Evolutionary conservation across 2,329 filamentous ascomycete species (phyloP), one percentile per base, ranked within the genome.

Genomic region (Cladophialophora chaetospira): DNA sequence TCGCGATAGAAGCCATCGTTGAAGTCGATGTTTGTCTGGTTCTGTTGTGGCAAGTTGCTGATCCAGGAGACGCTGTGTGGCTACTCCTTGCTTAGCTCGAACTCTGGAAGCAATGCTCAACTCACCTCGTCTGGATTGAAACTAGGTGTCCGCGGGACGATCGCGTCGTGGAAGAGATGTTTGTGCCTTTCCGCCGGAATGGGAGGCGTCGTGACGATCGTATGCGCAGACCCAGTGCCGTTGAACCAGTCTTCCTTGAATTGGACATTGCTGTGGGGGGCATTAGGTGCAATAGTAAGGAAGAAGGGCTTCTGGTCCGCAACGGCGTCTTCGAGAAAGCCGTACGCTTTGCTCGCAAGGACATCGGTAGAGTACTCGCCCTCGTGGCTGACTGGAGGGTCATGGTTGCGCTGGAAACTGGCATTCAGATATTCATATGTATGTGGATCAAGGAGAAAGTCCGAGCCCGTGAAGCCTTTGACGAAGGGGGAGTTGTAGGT

Each of bases 381-480:
- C 40, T 81, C 74, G 56, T 83, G 79, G 63, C 77, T 82, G 9
- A 80, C 73, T 0, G 84, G 84, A 0, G 75, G 67, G 1, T 84
- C 78, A 17, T 43, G 50, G 63, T 89, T 86, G 8, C 82, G 77
- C 58, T 86, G 81, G 67, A 84, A 86, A 3, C 80, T 85, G 1
- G 82, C 76, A 66, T 89, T 88, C 23, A 84, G 76, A 66, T 89
- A 90, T 25, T 81, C 75, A 65, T 89, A 89, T 0, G 87, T 89
- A 62, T 67, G 70, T 2, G 72, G 72, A 48, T 74, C 72, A 6
- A 79, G 69, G 3, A 78, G 67, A 60, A 79, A 77, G 42, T 78
- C 75, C 0, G 71, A 73, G 4, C 68, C 70, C 9, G 61, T 75
- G 52, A 73, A 76, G 0, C 73, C 74, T 13, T 68, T 67, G 1